These are phyloP conservation scores for Tanozyma kutaoensis DNA, from an alignment of 805 yeast species.

Conservation along the genomic window DNA sequence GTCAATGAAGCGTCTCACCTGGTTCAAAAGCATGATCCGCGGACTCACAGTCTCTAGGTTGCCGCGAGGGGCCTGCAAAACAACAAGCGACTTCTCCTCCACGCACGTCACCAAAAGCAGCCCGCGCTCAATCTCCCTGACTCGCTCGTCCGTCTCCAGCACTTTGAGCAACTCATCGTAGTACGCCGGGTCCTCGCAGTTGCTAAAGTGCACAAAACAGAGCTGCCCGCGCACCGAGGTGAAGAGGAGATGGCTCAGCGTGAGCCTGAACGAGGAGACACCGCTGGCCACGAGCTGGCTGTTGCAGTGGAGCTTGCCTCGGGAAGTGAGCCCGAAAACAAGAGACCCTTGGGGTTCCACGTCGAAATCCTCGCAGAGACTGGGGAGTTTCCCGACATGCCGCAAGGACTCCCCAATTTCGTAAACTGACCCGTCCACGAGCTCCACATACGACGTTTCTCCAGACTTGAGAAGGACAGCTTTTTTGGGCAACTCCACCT, in stretches of 20 bases:
- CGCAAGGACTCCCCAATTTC: conserved; percentile 16
- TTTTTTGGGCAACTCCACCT: conserved; percentile 22
- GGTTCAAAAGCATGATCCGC: conserved; percentile 78
- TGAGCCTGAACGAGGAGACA: conserved; percentile 67
- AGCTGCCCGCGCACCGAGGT: conserved; percentile 83
- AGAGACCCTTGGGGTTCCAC: conserved; percentile 15
- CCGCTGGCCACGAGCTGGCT: conserved; percentile 49
- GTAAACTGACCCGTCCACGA: conserved; percentile 48
- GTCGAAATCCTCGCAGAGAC: conserved; percentile 47
- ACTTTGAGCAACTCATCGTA: conserved; percentile 15
- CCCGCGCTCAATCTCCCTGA: conserved; percentile 84
- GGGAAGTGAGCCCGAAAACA: conserved; percentile 63
- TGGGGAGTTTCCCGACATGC: conserved; percentile 46
- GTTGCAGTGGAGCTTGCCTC: conserved; percentile 64
- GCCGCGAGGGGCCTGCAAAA: conserved; percentile 92
- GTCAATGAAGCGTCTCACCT: conserved; percentile 60
- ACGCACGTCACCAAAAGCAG: conserved; percentile 70
- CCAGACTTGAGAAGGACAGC: conserved; percentile 43
- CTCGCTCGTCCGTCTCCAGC: conserved; percentile 54
- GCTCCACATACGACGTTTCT: conserved; percentile 48
- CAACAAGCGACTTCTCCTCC: conserved; percentile 72
- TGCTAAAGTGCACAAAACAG: conserved; percentile 62
- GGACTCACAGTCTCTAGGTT: conserved; percentile 91
- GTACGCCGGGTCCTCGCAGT: conserved; percentile 19
- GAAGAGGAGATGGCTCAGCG: conserved; percentile 60